Percentiles rank a stretch among this genome's conserved stretches.
phyloP scores from a whole-genome alignment of 179 eudicot genomes.

The Gypsophila paniculata region DNA sequence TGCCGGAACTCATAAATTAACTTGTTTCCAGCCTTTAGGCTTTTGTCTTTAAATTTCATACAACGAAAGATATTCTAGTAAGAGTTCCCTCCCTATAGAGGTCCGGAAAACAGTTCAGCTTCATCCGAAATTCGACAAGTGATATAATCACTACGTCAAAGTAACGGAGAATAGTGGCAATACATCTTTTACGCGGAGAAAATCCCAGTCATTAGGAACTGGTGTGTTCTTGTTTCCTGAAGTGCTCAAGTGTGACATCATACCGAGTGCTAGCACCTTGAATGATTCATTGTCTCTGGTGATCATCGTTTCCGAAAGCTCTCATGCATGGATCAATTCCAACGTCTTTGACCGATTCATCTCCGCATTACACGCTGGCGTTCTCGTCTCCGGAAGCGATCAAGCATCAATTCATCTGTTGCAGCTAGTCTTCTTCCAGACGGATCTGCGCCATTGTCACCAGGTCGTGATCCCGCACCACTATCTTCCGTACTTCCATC shows the following conservation, averaged over 20 bases:
- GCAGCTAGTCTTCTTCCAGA: constrained; percentile 79
- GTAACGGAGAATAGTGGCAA: not conserved
- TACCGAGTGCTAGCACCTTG: not conserved
- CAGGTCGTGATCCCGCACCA: constrained; percentile 41
- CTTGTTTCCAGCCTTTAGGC: not conserved
- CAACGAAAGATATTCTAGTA: not conserved
- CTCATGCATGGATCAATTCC: not conserved
- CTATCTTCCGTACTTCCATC: constrained; percentile 44
- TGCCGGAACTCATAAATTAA: not conserved
- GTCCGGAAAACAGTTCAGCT: not conserved
- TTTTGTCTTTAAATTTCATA: not conserved
- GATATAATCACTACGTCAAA: too few relatives aligned
- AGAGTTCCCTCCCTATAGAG: not conserved
- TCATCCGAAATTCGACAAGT: not conserved
- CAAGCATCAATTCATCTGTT: constrained; percentile 86
- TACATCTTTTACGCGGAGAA: not conserved
- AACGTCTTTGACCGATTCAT: constrained; percentile 22
- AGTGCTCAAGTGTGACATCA: not conserved
- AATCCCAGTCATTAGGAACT: not conserved
- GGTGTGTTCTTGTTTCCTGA: constrained; percentile 2
- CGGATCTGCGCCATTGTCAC: constrained; percentile 46
- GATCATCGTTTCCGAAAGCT: not conserved
- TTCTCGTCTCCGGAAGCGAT: constrained; percentile 86
- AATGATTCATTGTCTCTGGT: not conserved
- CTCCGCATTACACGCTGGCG: constrained; percentile 90